Base-by-base conservation (phyloP, 129 eudicot species). In the Saposhnikovia divaricata region DNA sequence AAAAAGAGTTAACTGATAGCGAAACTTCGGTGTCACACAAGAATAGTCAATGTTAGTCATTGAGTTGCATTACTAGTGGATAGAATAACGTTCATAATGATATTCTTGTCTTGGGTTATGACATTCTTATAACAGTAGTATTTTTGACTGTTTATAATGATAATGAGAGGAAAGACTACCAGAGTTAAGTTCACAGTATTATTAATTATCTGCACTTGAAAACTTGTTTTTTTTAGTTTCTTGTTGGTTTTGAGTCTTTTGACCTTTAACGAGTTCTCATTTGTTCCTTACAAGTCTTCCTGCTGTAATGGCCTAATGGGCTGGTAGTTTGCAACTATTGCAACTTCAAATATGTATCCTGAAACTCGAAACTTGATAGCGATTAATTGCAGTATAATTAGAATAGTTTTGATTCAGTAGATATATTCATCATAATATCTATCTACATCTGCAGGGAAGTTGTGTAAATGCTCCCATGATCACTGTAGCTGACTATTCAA, bases 391-490 rank as follows among this genome's bases (percentile, higher is more conserved):
- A 31, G 9, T 68, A 68, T 25, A 21, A 21, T n/a, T 59, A 25
- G 69, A 68, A 68, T 68, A 7, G 73, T 31, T 68, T 28, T 31
- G 10, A 61, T 61, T 61, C 42, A 31, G 42, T 31, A 15, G 42
- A 28, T 34, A 12, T 66, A 2, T 61, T 68, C 43, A 31, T 68
- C 18, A 31, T 68, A 31, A 68, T 6, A 68, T 31, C 42, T 59
- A 15, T 65, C 13, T 34, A 21, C 18, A 77, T 68, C 40, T 71
- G 72, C 89, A 96, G 99, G 99, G 99, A 71, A 89, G 89, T 57
- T 96, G 99, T 81, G 99, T 96, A 65, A 96, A 96, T 92, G 99
- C 99, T 84, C 99, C 99, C 48, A 96, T 96, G 99, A 96, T 96
- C 40, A 90, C 99, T 12, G 98, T 96, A 25, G 99, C 99, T 34